phyloP scores from a whole-genome alignment of 352 stramenopile species.

The Pythium scleroteichum region DNA sequence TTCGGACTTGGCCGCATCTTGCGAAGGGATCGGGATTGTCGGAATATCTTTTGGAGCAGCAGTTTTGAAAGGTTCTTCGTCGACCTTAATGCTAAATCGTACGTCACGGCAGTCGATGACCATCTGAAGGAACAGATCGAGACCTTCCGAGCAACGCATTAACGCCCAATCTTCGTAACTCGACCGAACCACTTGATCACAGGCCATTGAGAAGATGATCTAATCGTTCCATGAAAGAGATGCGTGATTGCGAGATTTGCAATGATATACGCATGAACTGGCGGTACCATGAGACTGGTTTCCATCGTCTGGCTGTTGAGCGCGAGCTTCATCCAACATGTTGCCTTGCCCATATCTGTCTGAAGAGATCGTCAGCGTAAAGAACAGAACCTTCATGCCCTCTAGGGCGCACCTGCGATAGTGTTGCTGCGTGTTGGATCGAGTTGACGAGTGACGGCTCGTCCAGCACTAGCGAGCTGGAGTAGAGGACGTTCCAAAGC shows the following conservation, averaged over 20 bases:
- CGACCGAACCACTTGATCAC: constrained; percentile 67
- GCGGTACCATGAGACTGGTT: constrained; percentile 66
- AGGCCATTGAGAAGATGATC: constrained; percentile 78
- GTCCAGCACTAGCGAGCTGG: constrained; percentile 72
- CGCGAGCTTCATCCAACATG: constrained; percentile 79
- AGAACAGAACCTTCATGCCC: neutral
- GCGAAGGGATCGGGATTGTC: constrained; percentile 22
- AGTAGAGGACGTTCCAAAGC: constrained; percentile 74
- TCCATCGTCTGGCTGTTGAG: constrained; percentile 82
- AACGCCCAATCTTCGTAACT: constrained; percentile 87
- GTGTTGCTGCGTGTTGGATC: constrained; percentile 63
- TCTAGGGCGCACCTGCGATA: constrained; percentile 48
- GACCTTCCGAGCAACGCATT: constrained; percentile 67
- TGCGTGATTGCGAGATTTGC: neutral
- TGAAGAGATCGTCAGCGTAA: constrained; percentile 12
- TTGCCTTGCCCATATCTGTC: constrained; percentile 63
- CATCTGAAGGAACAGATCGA: constrained; percentile 75
- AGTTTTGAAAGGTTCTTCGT: constrained; percentile 50
- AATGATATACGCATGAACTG: neutral
- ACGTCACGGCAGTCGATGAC: constrained; percentile 70
- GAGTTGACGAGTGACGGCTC: constrained; percentile 67
- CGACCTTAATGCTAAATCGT: constrained; percentile 71
- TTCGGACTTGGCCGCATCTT: constrained; percentile 4
- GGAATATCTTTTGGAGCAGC: constrained; percentile 23
- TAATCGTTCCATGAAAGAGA: constrained; percentile 17